phyloP scores from a whole-genome alignment of 306 rosid species.

The Trifolium repens region DNA sequence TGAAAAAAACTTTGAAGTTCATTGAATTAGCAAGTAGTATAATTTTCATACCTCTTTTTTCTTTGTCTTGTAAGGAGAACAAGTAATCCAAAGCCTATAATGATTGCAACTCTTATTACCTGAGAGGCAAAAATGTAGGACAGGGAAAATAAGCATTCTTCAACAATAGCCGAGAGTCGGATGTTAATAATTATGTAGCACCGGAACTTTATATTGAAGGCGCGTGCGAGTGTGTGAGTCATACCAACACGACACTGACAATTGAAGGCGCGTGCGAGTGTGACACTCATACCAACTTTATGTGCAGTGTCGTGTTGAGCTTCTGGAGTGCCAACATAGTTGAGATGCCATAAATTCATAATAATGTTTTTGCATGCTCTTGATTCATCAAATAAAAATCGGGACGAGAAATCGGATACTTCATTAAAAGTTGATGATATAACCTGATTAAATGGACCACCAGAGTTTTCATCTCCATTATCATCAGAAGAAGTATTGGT shows the following conservation, averaged over 20 bases:
- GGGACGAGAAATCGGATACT: background rate
- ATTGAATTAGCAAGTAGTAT: slow-evolving; percentile 4
- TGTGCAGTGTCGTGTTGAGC: too few species aligned
- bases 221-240: background rate
- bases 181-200: background rate
- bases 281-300: too few species aligned
- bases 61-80: slow-evolving; percentile 81
- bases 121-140: slow-evolving; percentile 43
- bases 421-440: slow-evolving; percentile 33
- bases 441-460: slow-evolving; percentile 70
- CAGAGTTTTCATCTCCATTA: slow-evolving; percentile 53
- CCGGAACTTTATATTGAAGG: background rate
- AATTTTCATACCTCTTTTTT: slow-evolving; percentile 49
- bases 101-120: slow-evolving; percentile 73
- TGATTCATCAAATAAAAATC: background rate
- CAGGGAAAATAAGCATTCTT: slow-evolving; percentile 25
- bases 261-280: too few species aligned
- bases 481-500: slow-evolving; percentile 46
- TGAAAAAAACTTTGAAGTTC: slow-evolving; percentile 23
- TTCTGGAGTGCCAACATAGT: too few species aligned
- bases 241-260: background rate
- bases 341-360: too few species aligned
- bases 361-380: too few species aligned
- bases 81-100: slow-evolving; percentile 80
- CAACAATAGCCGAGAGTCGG: slow-evolving; percentile 1